Evolutionary conservation across 306 rosid species (phyloP), one percentile per base, ranked within the genome.

Genomic region (Carpinus fangiana): DNA sequence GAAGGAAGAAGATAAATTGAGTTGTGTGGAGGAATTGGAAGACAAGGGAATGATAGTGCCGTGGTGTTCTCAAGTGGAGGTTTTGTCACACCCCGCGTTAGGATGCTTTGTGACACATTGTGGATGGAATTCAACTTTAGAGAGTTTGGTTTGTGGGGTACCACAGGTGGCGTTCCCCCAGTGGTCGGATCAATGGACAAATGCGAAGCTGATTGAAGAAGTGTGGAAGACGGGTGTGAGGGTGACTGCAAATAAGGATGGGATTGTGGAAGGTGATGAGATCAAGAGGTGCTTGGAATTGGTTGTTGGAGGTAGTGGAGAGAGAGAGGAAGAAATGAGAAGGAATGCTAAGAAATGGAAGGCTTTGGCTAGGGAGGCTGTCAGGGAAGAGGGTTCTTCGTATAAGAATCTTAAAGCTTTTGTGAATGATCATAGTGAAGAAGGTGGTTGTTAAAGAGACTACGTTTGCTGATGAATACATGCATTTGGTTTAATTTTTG

Each of bases 11-110:
- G 72, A 36, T 3, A 60, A 31, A 18, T 2, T 51, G 17, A 82
- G 80, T 6, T 76, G 64, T 20, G 53, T 43, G 46, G 79, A 79
- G 72, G 87, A 88, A 45, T 0, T 88, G 48, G 87, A 82, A 64
- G 11, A 48, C 47, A 23, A 16, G 28, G 93, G 97, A 34, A 82
- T 83, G 73, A 70, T 86, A 62, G 91, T 88, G 16, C 12, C 56
- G 11, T 91, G 97, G 97, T 85, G 89, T 62, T 73, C 80, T 0
- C 97, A 91, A 16, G 67, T 86, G 72, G 93, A 88, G 70, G 90
- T 91, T 12, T 52, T 91, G 16, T 81, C 89, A 0, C 89, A 84
- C 69, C 38, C 60, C 34, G 86, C 90, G 0, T 17, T 84, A 56
- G 88, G 91, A 9, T 90, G 92, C 65, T 90, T 87, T 53, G 43